Conservation (phyloP, 1,284 basidiomycete species). For the Rhizoctonia solani region DNA sequence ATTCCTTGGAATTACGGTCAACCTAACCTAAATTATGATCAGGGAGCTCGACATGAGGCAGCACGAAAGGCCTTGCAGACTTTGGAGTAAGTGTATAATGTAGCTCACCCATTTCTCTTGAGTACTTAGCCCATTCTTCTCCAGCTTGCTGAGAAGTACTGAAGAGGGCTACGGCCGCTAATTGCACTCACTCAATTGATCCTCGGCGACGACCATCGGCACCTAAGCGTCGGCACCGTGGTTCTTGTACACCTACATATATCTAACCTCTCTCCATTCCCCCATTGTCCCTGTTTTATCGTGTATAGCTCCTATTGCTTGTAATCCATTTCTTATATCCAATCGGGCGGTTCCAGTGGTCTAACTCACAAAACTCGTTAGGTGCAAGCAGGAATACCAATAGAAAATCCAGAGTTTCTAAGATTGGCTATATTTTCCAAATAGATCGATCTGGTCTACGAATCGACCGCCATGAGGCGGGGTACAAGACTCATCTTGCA, state of each 20-base stretch:
- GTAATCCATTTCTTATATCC: neutral
- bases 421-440: too few species aligned
- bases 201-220: constrained; percentile 24
- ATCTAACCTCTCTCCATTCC: constrained; percentile 5
- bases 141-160: constrained; percentile 15
- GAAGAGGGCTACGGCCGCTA: too few species aligned
- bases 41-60: constrained; percentile 30
- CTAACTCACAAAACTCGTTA: too few species aligned
- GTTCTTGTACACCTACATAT: constrained; percentile 11
- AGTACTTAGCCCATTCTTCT: constrained; percentile 14
- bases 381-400: too few species aligned
- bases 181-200: too few species aligned
- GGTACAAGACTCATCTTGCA: neutral
- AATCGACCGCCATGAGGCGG: too few species aligned
- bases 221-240: constrained; percentile 26
- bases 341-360: neutral
- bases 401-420: too few species aligned
- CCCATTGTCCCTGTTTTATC: neutral
- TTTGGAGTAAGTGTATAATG: constrained; percentile 6
- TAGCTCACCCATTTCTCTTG: neutral
- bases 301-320: neutral
- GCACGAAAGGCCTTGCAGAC: constrained; percentile 26
- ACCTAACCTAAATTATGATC: constrained; percentile 19
- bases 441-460: too few species aligned
- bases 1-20: neutral